phyloP scores from a whole-genome alignment of 176 grass and related monocot genomes.

The Carex parvula region DNA sequence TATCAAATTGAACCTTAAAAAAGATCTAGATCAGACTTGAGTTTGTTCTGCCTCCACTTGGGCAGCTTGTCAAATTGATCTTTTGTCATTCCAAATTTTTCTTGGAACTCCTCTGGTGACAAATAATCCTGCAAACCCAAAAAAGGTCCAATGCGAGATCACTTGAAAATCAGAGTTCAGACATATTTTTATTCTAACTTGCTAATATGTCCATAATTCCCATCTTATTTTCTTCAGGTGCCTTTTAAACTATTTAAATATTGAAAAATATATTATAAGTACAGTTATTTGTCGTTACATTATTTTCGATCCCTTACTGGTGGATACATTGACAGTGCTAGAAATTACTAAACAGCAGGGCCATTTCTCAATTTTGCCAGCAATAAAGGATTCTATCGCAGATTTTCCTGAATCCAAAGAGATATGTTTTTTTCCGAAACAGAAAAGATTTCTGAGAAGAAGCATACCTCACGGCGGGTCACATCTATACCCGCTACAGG shows the following conservation, averaged over 20 bases:
- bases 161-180: not conserved
- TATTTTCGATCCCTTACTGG: not conserved
- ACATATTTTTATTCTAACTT: not conserved
- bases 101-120: slow-evolving; percentile 59
- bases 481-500: slow-evolving; percentile 71
- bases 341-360: not conserved
- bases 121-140: slow-evolving; percentile 52
- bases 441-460: not conserved
- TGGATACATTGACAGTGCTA: not conserved
- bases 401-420: not conserved
- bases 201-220: not conserved
- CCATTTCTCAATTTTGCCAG: not conserved
- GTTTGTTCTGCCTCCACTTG: slow-evolving; percentile 89
- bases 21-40: slow-evolving; percentile 60
- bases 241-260: too few species aligned
- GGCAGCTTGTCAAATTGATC: slow-evolving; percentile 64
- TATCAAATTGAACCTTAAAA: slow-evolving; percentile 41
- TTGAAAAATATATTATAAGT: not conserved
- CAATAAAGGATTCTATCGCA: not conserved
- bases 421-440: not conserved
- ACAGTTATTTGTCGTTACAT: not conserved
- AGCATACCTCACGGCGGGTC: slow-evolving; percentile 67
- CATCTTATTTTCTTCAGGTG: not conserved
- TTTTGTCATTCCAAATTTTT: slow-evolving; percentile 63
- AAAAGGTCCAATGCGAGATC: slow-evolving; percentile 12